A percentile compares a stretch with the other conserved stretches of the same genome.
These are phyloP conservation scores for Didymella glomerata DNA, from an alignment of 2,329 filamentous ascomycete species.

Conservation along the genomic window DNA sequence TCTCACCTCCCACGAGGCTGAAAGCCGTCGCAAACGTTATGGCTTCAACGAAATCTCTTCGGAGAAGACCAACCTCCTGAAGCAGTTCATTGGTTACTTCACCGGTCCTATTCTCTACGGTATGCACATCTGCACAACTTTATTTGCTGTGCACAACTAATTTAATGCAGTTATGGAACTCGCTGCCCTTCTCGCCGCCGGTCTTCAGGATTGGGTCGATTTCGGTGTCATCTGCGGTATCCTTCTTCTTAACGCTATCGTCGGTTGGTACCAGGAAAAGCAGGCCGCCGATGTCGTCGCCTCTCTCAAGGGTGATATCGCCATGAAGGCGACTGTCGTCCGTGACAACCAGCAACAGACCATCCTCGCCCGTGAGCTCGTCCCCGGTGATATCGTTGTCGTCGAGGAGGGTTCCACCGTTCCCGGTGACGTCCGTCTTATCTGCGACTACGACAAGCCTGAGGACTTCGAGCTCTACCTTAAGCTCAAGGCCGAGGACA, in stretches of 20 bases:
- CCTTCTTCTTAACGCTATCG: constrained; percentile 75
- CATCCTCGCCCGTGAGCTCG: constrained; percentile 76
- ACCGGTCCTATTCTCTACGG: constrained; percentile 79
- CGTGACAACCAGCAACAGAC: constrained; percentile 73
- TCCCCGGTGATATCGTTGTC: constrained; percentile 78
- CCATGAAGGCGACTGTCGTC: constrained; percentile 74
- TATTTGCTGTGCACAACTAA: constrained; percentile 10
- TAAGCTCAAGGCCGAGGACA: constrained; percentile 65
- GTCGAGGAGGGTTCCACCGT: constrained; percentile 77
- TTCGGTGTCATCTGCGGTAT: constrained; percentile 80
- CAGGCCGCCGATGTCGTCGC: constrained; percentile 75
- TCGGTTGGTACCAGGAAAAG: constrained; percentile 85
- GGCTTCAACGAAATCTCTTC: constrained; percentile 77
- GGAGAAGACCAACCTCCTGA: constrained; percentile 78
- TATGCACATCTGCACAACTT: constrained; percentile 55
- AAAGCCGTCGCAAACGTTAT: constrained; percentile 69
- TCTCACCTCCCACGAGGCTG: constrained; percentile 67
- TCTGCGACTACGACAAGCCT: constrained; percentile 75
- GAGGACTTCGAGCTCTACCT: constrained; percentile 73
- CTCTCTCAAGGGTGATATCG: constrained; percentile 78
- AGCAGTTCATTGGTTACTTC: constrained; percentile 80
- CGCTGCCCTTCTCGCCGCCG: constrained; percentile 75
- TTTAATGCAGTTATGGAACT: constrained; percentile 73
- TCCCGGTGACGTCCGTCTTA: constrained; percentile 74
- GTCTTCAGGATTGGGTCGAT: constrained; percentile 78